A percentile compares a stretch with the other conserved stretches of the same genome.
phyloP scores from a whole-genome alignment of 352 stramenopile species.

The Halophytophthora polymorphica region DNA sequence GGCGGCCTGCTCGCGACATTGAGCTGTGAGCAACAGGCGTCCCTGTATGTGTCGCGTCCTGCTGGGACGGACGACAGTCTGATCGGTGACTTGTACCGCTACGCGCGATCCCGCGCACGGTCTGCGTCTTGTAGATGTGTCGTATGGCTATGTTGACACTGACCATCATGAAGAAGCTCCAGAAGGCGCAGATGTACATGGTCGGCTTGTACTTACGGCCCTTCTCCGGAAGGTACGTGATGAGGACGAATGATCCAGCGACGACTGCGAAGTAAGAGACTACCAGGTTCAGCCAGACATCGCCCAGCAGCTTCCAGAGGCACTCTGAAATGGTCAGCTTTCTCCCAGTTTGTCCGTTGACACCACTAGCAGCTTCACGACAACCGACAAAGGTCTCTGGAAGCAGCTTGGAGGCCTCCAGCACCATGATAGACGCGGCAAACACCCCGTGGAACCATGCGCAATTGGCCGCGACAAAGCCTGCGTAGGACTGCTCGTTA shows the following conservation, averaged over 20 bases:
- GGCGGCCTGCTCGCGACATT: neutral
- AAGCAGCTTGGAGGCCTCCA: conserved; percentile 2
- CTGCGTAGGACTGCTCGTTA: conserved; percentile 5
- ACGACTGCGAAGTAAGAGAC: conserved; percentile 1
- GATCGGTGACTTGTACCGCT: neutral
- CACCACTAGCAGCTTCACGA: neutral
- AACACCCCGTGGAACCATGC: conserved; percentile 9
- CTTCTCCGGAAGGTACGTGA: neutral
- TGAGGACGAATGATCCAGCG: conserved; percentile 1
- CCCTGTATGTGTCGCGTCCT: neutral
- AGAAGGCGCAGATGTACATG: conserved; percentile 15
- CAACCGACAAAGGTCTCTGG: conserved; percentile 3
- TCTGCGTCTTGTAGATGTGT: conserved; percentile 11
- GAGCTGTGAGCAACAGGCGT: neutral
- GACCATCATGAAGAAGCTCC: conserved; percentile 5
- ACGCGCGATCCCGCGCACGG: conserved; percentile 3
- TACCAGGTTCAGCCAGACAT: conserved; percentile 2
- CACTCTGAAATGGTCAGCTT: neutral
- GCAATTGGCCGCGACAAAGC: conserved; percentile 1
- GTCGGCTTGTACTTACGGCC: conserved; percentile 13
- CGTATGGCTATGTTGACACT: conserved; percentile 5
- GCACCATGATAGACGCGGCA: conserved; percentile 1
- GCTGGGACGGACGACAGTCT: neutral
- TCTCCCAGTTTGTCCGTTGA: neutral
- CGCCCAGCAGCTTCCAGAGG: neutral